These are phyloP conservation scores for Corymbia maculata DNA, from an alignment of 345 rosid genomes.

Conservation along the genomic window DNA sequence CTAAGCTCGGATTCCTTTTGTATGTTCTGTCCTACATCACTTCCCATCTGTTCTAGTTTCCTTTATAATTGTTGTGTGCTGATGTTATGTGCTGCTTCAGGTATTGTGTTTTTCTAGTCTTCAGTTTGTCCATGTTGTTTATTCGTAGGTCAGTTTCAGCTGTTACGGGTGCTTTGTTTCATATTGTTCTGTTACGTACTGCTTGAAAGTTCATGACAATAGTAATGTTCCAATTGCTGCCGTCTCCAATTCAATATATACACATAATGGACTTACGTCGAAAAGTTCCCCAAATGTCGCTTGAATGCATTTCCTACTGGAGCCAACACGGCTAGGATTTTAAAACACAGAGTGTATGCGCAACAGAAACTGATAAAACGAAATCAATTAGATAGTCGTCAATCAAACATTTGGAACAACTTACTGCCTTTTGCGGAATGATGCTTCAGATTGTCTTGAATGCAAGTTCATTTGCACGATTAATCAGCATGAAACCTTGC, in stretches of 20 bases:
- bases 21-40: background rate
- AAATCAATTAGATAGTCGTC: background rate
- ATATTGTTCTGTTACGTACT: background rate
- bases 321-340: background rate
- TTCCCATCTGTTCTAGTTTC: slow-evolving; percentile 5
- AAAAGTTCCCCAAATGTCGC: background rate
- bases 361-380: background rate
- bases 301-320: background rate
- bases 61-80: background rate
- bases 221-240: background rate
- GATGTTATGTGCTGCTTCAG: background rate
- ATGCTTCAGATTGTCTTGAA: background rate
- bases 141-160: background rate
- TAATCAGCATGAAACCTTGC: background rate
- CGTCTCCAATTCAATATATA: background rate
- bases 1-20: background rate
- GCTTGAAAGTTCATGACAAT: background rate
- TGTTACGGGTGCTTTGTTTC: background rate
- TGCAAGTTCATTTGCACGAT: background rate
- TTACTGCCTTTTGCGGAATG: background rate
- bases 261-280: background rate
- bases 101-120: background rate
- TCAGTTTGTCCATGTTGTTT: background rate
- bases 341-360: background rate
- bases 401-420: background rate